Evolutionary conservation across 495 filamentous ascomycete species (phyloP).

Genomic region (Trichocladium uniseriatum): DNA sequence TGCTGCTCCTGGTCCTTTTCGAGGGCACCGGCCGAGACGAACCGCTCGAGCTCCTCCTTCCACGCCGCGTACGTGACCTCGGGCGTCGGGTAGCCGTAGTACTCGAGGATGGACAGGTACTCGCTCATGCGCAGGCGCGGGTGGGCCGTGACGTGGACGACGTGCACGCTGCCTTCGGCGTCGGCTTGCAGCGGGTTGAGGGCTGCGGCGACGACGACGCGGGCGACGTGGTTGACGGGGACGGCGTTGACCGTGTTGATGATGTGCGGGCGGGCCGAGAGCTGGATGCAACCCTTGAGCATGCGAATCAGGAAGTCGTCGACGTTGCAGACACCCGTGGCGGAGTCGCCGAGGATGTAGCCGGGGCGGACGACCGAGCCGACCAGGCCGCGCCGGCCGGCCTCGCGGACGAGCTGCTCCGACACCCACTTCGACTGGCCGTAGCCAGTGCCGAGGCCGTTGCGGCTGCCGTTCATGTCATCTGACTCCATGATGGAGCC

Average conservation of each 20-base stretch:
- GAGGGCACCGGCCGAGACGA: constrained; percentile 46
- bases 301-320: constrained; percentile 92
- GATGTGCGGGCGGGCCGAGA: constrained; percentile 62
- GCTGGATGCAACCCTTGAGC: constrained; percentile 81
- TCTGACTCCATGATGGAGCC: constrained; percentile 40
- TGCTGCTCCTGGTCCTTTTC: constrained; percentile 53
- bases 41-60: constrained; percentile 49
- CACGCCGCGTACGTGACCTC: constrained; percentile 55
- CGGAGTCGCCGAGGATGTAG: constrained; percentile 71
- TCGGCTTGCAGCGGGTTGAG: constrained; percentile 43
- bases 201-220: constrained; percentile 64
- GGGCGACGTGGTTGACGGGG: constrained; percentile 75
- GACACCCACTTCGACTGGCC: constrained; percentile 70
- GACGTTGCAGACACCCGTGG: constrained; percentile 65
- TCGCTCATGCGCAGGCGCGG: constrained; percentile 72
- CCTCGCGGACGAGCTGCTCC: constrained; percentile 74
- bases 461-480: constrained; percentile 39
- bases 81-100: constrained; percentile 68
- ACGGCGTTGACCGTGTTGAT: constrained; percentile 86
- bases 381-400: constrained; percentile 64
- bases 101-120: constrained; percentile 60
- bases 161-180: constrained; percentile 50
- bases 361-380: constrained; percentile 77
- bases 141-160: constrained; percentile 55
- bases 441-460: constrained; percentile 61